These are phyloP conservation scores for Mycena amicta DNA, from an alignment of 768 basidiomycete genomes.

Conservation along the genomic window DNA sequence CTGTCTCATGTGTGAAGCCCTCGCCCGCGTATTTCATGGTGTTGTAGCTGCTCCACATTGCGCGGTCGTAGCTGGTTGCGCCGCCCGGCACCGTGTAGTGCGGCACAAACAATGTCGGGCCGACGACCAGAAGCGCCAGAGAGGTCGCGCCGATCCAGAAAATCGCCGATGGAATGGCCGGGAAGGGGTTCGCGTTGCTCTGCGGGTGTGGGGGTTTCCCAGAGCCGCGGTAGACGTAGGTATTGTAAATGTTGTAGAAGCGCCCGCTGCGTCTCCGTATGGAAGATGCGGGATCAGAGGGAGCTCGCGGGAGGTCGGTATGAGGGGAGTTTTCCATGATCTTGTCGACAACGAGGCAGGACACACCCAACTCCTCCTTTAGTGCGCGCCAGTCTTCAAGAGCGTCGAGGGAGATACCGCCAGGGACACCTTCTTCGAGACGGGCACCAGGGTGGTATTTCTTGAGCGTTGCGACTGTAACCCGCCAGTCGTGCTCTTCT, in stretches of 20 bases:
- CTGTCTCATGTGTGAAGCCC: constrained; percentile 63
- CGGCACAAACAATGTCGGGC: constrained; percentile 59
- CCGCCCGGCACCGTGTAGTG: constrained; percentile 64
- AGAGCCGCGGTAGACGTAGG: constrained; percentile 53
- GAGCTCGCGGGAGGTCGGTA: constrained; percentile 21
- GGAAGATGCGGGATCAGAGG: constrained; percentile 21
- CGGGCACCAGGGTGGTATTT: constrained; percentile 72
- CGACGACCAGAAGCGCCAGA: constrained; percentile 60
- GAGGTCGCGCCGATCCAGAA: constrained; percentile 67
- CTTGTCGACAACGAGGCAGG: constrained; percentile 77
- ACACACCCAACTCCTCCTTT: constrained; percentile 78
- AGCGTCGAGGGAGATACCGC: constrained; percentile 67
- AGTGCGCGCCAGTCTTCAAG: constrained; percentile 78
- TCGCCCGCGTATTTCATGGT: constrained; percentile 69
- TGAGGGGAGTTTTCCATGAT: constrained; percentile 50
- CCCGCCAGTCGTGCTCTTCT: constrained; percentile 50
- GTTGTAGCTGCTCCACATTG: constrained; percentile 81
- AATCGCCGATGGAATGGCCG: constrained; percentile 32
- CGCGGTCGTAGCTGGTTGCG: constrained; percentile 73
- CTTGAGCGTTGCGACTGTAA: constrained; percentile 60
- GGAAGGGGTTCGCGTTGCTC: constrained; percentile 42
- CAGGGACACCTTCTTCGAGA: constrained; percentile 43
- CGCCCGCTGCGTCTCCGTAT: constrained; percentile 44
- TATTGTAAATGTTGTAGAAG: constrained; percentile 90
- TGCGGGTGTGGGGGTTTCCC: constrained; percentile 39